phyloP scores from a whole-genome alignment of 1,139 yeast genomes.

The Debaryomyces fabryi region DNA sequence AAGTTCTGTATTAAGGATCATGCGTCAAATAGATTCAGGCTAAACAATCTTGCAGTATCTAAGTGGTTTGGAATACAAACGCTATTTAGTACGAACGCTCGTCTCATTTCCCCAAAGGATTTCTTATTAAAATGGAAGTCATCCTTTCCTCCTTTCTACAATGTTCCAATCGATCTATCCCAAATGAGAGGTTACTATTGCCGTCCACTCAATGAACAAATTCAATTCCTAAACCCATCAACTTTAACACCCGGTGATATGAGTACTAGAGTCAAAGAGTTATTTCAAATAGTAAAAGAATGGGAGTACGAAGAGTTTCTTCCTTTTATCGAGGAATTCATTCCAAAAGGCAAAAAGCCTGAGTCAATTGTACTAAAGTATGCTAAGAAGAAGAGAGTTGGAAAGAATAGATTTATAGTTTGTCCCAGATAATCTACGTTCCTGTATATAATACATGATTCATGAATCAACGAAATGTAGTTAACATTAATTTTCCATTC shows the following conservation, averaged over 20 bases:
- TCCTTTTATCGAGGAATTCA: conserved; percentile 65
- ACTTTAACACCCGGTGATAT: conserved; percentile 36
- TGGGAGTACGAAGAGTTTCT: conserved; percentile 77
- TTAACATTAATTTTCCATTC: neutral
- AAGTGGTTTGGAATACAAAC: conserved; percentile 64
- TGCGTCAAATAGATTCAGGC: conserved; percentile 22
- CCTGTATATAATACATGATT: conserved; percentile 10
- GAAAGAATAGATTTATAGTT: conserved; percentile 40
- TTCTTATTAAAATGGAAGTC: conserved; percentile 66
- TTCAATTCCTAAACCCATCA: conserved; percentile 60
- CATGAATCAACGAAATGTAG: neutral
- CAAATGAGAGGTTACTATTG: conserved; percentile 58
- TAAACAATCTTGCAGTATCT: conserved; percentile 47
- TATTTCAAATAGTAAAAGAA: conserved; percentile 59
- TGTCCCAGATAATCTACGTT: conserved; percentile 18
- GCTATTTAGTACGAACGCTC: conserved; percentile 37
- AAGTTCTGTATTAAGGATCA: conserved; percentile 39
- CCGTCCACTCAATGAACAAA: conserved; percentile 43
- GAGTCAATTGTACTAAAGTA: conserved; percentile 76
- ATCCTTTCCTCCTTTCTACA: conserved; percentile 65
- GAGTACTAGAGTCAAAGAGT: conserved; percentile 55
- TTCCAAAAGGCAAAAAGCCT: conserved; percentile 57
- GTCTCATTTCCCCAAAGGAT: conserved; percentile 41
- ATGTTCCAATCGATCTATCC: conserved; percentile 54
- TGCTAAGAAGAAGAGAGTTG: conserved; percentile 66